These are phyloP conservation scores for Calonectria multiphialidica DNA, from an alignment of 2,329 filamentous ascomycete species.

Conservation along the genomic window DNA sequence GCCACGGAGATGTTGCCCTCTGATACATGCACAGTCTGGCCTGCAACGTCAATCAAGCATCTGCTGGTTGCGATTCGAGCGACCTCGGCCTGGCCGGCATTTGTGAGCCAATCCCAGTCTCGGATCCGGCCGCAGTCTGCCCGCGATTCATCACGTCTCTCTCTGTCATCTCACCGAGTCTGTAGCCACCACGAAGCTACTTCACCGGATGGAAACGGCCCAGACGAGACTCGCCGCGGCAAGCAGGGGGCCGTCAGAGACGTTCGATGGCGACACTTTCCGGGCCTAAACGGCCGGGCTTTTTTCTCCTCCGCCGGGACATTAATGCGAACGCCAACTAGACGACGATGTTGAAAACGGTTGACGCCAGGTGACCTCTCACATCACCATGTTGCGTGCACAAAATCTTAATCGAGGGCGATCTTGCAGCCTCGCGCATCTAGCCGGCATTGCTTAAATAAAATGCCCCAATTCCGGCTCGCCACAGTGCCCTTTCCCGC, in stretches of 20 bases:
- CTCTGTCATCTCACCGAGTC: not conserved
- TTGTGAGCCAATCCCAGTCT: not conserved
- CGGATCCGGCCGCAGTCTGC: not conserved
- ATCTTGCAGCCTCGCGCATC: conserved; percentile 19
- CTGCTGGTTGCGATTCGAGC: not conserved
- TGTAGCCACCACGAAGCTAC: not conserved
- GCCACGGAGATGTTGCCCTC: not conserved
- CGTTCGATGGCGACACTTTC: not conserved
- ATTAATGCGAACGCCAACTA: not conserved
- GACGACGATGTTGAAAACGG: not conserved
- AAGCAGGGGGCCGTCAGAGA: not conserved
- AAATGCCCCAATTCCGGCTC: conserved; percentile 12
- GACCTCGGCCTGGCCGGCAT: not conserved
- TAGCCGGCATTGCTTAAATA: conserved; percentile 4
- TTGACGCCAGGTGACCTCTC: not conserved
- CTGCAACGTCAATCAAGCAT: not conserved
- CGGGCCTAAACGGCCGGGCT: not conserved
- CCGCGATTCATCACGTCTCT: not conserved
- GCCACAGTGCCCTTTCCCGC: conserved; percentile 1
- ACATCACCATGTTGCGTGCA: not conserved
- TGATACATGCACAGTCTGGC: not conserved
- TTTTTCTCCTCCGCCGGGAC: not conserved
- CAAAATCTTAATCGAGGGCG: conserved; percentile 4
- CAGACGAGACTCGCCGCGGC: conserved; percentile 7
- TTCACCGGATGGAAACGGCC: conserved; percentile 12